phyloP scores from a whole-genome alignment of 805 yeast species.

The Jamesozyma hellenica region DNA sequence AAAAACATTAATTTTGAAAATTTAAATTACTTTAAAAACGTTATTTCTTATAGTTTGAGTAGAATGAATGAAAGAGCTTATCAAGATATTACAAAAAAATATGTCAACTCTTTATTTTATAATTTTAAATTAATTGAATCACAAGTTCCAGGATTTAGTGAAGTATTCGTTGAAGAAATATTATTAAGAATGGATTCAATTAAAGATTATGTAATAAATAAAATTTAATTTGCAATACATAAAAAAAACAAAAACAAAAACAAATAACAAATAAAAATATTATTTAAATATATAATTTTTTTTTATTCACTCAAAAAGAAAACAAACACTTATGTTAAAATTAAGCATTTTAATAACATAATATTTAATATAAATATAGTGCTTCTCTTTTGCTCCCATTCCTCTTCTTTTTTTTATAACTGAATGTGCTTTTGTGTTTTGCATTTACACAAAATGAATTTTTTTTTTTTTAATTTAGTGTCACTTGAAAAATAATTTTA shows the following conservation, averaged over 20 bases:
- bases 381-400: no score
- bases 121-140: conserved; percentile 38
- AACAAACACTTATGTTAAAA: background rate
- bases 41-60: conserved; percentile 36
- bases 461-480: no score
- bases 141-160: conserved; percentile 52
- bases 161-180: conserved; percentile 59
- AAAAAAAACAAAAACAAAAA: background rate
- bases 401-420: no score
- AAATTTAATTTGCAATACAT: background rate
- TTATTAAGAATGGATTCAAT: conserved; percentile 30
- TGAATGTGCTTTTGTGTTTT: no score
- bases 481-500: no score
- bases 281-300: background rate
- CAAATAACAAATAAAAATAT: background rate
- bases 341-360: background rate
- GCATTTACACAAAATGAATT: no score
- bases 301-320: background rate
- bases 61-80: conserved; percentile 45
- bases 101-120: conserved; percentile 36
- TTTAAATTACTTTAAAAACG: conserved; percentile 33
- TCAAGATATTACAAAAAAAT: conserved; percentile 36
- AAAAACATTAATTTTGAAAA: conserved; percentile 11
- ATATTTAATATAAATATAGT: no score
- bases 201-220: conserved; percentile 12